Evolutionary conservation across 345 rosid species (phyloP), one percentile per base, ranked within the genome.

Genomic region (Eucalyptus viminalis): DNA sequence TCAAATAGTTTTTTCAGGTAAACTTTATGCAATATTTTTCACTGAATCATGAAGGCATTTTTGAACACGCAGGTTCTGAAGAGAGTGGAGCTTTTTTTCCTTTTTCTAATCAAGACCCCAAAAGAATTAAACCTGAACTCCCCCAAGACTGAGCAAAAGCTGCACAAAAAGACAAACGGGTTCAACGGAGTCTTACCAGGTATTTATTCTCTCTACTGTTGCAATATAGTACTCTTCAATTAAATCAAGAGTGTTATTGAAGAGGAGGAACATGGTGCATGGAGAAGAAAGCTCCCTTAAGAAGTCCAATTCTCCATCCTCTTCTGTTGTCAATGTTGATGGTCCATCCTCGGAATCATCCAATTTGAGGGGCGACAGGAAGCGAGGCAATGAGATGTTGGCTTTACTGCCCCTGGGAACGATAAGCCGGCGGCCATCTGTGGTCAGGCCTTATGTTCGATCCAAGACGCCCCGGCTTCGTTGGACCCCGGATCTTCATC

Each of bases 401-500:
- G 83, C 47, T 3, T 11, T 22, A 11, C 47, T 21, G 29, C 29
- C 47, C 47, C 83, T 0, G 14, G 83, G 15, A 22, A 40, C 5
- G 9, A 69, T 9, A n/a, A n/a, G 58, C 87, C 87, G 17, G 31
- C 87, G 8, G 45, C 76, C n/a, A 11, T 31, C 88, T 27, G 5
- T 62, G 12, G 94, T 93, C 60, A 91, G 95, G 93, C 93, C 93
- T 89, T 93, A 92, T 88, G 92, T 92, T 56, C 94, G 96, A 80
- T 92, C 97, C 14, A 95, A 92, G 90, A 53, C 90, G 90, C 97
- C 97, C n/a, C 88, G 98, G 47, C 92, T 95, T 53, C 92, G 95
- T 37, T 96, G 98, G 98, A 95, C 96, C 43, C 91, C 95, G 15
- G 91, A 92, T 83, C 95, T 96, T 90, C 98, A 96, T 53, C 94